phyloP scores from a whole-genome alignment of 177 flowering plant genomes.

The Vitis hybrid region DNA sequence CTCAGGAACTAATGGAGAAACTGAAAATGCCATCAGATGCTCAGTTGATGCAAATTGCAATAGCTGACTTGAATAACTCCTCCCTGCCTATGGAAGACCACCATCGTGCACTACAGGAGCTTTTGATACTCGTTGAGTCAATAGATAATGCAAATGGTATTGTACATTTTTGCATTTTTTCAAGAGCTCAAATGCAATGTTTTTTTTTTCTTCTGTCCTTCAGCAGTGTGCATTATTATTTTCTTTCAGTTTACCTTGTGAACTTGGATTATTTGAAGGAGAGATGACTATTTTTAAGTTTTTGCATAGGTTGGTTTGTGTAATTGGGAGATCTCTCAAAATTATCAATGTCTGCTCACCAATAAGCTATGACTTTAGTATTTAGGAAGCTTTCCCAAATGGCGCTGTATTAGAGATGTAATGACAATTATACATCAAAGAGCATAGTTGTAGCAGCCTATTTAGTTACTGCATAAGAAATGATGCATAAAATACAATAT shows the following conservation, averaged over 20 bases:
- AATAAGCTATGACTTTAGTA: too few species aligned
- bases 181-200: neutral
- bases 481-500: too few species aligned
- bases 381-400: too few species aligned
- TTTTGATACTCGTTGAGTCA: conserved; percentile 81
- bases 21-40: conserved; percentile 88
- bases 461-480: too few species aligned
- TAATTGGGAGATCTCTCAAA: too few species aligned
- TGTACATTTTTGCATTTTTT: neutral
- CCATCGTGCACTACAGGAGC: conserved; percentile 74
- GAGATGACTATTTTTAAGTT: too few species aligned
- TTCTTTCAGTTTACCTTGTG: neutral
- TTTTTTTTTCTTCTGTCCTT: neutral
- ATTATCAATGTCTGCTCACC: too few species aligned
- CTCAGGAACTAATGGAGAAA: conserved; percentile 73
- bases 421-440: too few species aligned
- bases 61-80: conserved; percentile 71
- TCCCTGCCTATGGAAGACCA: conserved; percentile 69
- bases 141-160: conserved; percentile 94
- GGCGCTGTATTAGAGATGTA: too few species aligned
- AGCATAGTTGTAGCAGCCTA: too few species aligned
- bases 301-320: too few species aligned
- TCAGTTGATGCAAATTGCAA: conserved; percentile 78
- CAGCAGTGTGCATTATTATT: neutral
- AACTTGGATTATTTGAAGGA: too few species aligned